A percentile compares a stretch with the other conserved stretches of the same genome.
Conservation (phyloP, 2,329 filamentous ascomycete species). For the Aspergillus amoenus region DNA sequence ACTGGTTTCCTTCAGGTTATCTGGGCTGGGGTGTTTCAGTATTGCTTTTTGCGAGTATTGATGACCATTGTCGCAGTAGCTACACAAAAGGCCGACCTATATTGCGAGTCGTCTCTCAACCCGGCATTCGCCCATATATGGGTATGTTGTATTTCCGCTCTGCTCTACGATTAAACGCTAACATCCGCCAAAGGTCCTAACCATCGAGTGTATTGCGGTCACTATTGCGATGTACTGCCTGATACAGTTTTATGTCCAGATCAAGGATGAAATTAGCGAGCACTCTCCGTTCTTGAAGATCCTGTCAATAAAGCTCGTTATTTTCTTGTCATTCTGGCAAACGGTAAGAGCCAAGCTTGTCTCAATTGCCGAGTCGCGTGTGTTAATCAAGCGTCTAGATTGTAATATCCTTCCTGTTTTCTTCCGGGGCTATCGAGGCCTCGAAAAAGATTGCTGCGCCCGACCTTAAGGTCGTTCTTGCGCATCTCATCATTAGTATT, state of each 20-base stretch:
- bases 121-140: constrained; percentile 82
- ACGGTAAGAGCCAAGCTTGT: constrained; percentile 37
- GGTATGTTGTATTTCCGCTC: constrained; percentile 52
- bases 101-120: constrained; percentile 76
- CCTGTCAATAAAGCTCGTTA: constrained; percentile 82
- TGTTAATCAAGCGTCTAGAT: constrained; percentile 33
- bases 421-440: constrained; percentile 63
- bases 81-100: constrained; percentile 66
- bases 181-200: constrained; percentile 52
- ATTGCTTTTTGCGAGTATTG: constrained; percentile 75
- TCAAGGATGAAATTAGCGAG: constrained; percentile 65
- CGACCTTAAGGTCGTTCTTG: constrained; percentile 79
- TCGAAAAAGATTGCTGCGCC: constrained; percentile 64
- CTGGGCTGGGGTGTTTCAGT: constrained; percentile 81
- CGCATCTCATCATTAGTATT: constrained; percentile 72
- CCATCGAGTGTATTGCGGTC: constrained; percentile 70
- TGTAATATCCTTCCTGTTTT: constrained; percentile 62
- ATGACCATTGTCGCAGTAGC: constrained; percentile 78
- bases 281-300: constrained; percentile 78
- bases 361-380: not conserved
- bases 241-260: constrained; percentile 81
- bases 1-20: constrained; percentile 39
- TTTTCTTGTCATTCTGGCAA: constrained; percentile 92
- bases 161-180: constrained; percentile 1
- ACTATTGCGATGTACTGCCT: constrained; percentile 85